Conservation (phyloP, 306 rosid genomes). For the Sesbania bispinosa region DNA sequence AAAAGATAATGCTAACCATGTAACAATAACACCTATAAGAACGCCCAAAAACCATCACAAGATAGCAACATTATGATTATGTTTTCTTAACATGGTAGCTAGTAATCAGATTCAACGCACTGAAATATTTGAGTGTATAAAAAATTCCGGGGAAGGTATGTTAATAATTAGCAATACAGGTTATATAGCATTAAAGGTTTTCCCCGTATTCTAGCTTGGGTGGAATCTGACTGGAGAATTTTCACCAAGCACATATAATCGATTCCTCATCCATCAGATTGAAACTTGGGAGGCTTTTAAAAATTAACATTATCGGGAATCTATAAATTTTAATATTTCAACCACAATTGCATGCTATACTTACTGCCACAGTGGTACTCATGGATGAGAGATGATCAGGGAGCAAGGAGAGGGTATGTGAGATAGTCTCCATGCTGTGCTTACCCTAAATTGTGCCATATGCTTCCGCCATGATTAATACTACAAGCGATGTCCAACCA, state of each 20-base stretch:
- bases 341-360: not conserved
- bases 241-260: not conserved
- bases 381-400: not conserved
- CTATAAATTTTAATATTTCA: not conserved
- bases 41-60: too few species aligned
- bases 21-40: too few species aligned
- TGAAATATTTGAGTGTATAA: too few species aligned
- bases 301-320: not conserved
- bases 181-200: too few species aligned
- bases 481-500: conserved; percentile 91
- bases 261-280: not conserved
- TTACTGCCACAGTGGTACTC: not conserved
- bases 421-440: not conserved
- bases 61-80: too few species aligned
- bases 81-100: too few species aligned
- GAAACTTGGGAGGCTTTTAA: not conserved
- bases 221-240: not conserved
- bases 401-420: not conserved
- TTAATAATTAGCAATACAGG: too few species aligned
- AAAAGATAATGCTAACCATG: too few species aligned
- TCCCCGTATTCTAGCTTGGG: not conserved
- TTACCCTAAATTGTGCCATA: conserved; percentile 47
- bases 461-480: conserved; percentile 78
- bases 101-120: too few species aligned
- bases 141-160: too few species aligned